These are phyloP conservation scores for Mycena latifolia DNA, from an alignment of 768 basidiomycete genomes.

Conservation along the genomic window DNA sequence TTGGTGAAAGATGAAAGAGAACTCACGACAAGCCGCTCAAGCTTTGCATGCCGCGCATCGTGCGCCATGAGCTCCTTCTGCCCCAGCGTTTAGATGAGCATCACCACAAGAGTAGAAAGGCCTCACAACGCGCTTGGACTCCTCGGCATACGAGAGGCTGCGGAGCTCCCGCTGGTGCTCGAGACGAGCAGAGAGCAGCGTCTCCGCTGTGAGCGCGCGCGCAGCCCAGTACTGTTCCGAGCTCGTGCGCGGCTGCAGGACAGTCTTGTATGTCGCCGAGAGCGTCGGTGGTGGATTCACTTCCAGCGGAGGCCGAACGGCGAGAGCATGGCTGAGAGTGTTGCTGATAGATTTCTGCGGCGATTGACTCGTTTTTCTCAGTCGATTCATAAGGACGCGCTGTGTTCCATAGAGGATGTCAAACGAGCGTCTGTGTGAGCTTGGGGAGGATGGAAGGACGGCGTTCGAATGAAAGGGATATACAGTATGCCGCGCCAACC, in stretches of 20 bases:
- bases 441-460: neutral
- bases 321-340: slow-evolving; percentile 11
- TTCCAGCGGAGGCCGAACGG: slow-evolving; percentile 20
- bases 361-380: slow-evolving; percentile 26
- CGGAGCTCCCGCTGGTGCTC: slow-evolving; percentile 64
- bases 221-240: slow-evolving; percentile 77
- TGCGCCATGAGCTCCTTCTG: slow-evolving; percentile 63
- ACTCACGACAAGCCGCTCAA: slow-evolving; percentile 68
- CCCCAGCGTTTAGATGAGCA: neutral
- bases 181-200: slow-evolving; percentile 62
- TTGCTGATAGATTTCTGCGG: slow-evolving; percentile 11
- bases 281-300: slow-evolving; percentile 17
- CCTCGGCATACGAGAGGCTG: slow-evolving; percentile 53
- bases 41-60: slow-evolving; percentile 59
- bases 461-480: neutral
- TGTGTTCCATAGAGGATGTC: slow-evolving; percentile 2
- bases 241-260: slow-evolving; percentile 21
- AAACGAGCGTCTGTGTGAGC: neutral
- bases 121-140: slow-evolving; percentile 62
- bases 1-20: neutral
- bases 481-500: neutral
- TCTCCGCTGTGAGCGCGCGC: slow-evolving; percentile 75
- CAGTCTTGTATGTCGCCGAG: slow-evolving; percentile 20
- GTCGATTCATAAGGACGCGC: slow-evolving; percentile 28
- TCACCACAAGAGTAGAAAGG: neutral